Percentiles rank a stretch among this genome's conserved stretches.
phyloP scores from a whole-genome alignment of 495 filamentous ascomycete genomes.

The Penicillium lividum region DNA sequence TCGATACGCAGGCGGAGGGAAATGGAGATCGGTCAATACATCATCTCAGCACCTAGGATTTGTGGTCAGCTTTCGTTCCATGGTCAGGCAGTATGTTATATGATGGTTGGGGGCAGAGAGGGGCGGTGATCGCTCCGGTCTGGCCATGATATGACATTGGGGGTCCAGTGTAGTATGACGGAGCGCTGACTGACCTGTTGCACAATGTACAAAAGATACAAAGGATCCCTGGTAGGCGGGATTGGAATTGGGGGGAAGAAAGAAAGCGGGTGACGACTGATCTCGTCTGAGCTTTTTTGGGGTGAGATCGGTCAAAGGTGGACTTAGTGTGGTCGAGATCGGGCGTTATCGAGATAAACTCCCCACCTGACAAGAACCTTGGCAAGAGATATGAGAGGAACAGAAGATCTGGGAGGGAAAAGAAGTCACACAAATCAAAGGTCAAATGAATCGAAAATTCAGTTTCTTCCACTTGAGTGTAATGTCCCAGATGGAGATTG shows the following conservation, averaged over 20 bases:
- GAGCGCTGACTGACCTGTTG: constrained; percentile 17
- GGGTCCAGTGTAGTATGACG: background rate
- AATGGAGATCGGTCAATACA: constrained; percentile 21
- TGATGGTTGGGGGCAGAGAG: constrained; percentile 12
- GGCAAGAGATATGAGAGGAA: background rate
- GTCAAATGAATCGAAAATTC: background rate
- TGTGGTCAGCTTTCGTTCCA: constrained; percentile 13
- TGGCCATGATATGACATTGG: background rate
- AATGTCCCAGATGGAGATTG: background rate
- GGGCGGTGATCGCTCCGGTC: constrained; percentile 2
- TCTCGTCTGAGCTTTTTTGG: constrained; percentile 29
- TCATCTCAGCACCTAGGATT: constrained; percentile 17
- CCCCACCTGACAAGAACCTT: constrained; percentile 2
- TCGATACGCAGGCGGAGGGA: constrained; percentile 11
- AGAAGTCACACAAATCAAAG: background rate
- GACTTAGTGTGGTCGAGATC: constrained; percentile 29
- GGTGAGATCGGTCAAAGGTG: constrained; percentile 22
- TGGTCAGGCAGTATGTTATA: background rate
- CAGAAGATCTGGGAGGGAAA: background rate
- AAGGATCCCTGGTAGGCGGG: constrained; percentile 7
- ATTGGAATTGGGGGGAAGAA: constrained; percentile 17
- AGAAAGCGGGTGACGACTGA: constrained; percentile 9
- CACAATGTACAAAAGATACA: constrained; percentile 7
- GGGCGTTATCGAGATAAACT: constrained; percentile 25
- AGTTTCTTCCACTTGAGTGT: background rate